phyloP scores from a whole-genome alignment of 495 filamentous ascomycete genomes.

The Cetradonia linearis region DNA sequence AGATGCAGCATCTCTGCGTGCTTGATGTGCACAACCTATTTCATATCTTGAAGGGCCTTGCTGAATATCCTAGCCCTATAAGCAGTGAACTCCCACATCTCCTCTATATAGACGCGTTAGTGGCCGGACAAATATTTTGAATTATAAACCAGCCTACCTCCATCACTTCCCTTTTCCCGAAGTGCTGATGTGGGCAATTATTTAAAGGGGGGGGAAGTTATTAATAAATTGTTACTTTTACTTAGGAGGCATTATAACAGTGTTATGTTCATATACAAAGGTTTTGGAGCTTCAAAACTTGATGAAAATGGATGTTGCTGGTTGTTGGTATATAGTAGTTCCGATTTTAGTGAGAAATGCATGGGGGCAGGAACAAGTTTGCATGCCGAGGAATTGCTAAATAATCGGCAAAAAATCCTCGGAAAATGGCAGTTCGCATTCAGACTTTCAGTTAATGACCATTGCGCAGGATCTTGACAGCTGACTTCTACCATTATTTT shows the following conservation, averaged over 20 bases:
- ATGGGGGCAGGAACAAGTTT: too few relatives aligned
- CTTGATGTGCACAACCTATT: too few relatives aligned
- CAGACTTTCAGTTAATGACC: background rate
- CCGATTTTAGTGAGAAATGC: too few relatives aligned
- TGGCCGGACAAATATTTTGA: background rate
- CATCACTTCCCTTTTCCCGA: slow-evolving; percentile 7
- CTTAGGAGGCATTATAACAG: too few relatives aligned
- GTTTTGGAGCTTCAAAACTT: too few relatives aligned
- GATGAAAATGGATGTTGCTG: too few relatives aligned
- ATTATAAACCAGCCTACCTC: slow-evolving; percentile 3
- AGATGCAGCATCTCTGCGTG: background rate
- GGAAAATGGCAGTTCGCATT: background rate
- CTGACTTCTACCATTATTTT: background rate
- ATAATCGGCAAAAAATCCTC: background rate
- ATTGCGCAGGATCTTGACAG: background rate
- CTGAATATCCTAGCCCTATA: background rate
- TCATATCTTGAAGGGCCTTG: slow-evolving; percentile 9
- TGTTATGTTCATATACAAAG: too few relatives aligned
- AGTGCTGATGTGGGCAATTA: too few relatives aligned
- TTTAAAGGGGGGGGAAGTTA: too few relatives aligned
- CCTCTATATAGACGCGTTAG: background rate
- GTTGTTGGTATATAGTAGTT: too few relatives aligned
- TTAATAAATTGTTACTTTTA: too few relatives aligned
- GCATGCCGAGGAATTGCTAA: too few relatives aligned
- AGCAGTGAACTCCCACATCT: background rate